A percentile compares a stretch with the other conserved stretches of the same genome.
These are phyloP conservation scores for Kwoniella dejecticola DNA, from an alignment of 768 basidiomycete species.

Conservation along the genomic window DNA sequence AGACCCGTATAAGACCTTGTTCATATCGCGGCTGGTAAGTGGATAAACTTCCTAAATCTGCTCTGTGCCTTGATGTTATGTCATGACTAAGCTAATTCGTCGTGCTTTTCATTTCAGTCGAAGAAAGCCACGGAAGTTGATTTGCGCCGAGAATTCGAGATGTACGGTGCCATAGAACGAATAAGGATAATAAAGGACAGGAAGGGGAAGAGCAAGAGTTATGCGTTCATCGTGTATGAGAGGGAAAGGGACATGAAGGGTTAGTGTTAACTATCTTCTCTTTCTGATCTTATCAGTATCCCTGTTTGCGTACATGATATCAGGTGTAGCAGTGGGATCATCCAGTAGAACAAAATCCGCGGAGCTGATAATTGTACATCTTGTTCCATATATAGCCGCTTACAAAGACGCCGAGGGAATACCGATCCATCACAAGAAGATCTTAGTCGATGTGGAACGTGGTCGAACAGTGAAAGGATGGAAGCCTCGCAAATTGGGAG, in stretches of 20 bases:
- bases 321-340: no score
- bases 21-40: constrained; percentile 85
- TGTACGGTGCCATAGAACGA: constrained; percentile 90
- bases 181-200: constrained; percentile 90
- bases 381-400: constrained; percentile 60
- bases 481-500: constrained; percentile 94
- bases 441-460: constrained; percentile 96
- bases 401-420: constrained; percentile 99
- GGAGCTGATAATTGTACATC: neutral
- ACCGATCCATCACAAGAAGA: constrained; percentile 91
- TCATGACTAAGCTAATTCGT: no score
- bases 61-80: no score
- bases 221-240: constrained; percentile 97
- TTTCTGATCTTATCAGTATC: no score
- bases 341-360: neutral
- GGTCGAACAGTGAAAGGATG: constrained; percentile 97
- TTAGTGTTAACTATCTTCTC: constrained; percentile 50
- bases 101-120: constrained; percentile 72
- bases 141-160: constrained; percentile 90
- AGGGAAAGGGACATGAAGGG: constrained; percentile 99
- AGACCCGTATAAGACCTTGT: constrained; percentile 97
- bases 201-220: constrained; percentile 82
- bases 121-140: constrained; percentile 90
- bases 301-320: no score
- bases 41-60: neutral